A percentile compares a stretch with the other conserved stretches of the same genome.
Evolutionary conservation across 164 flowering plant genomes (phyloP).

Genomic region (Chimonanthus praecox): DNA sequence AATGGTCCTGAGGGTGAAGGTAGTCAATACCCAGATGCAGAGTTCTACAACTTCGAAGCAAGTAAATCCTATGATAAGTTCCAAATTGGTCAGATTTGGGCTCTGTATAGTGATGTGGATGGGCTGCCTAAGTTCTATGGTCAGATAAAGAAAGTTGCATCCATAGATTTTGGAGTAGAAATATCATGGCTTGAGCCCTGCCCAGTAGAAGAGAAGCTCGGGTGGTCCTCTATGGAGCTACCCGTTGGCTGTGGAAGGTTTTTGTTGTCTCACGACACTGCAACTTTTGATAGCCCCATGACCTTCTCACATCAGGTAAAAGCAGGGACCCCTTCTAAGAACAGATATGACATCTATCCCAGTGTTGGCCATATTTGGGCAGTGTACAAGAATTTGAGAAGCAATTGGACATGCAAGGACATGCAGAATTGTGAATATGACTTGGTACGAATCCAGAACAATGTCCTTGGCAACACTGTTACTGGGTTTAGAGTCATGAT

Average conservation of each 20-base stretch:
- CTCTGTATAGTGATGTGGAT: slow-evolving; percentile 57
- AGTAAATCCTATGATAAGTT: slow-evolving; percentile 36
- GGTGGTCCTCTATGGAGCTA: slow-evolving; percentile 38
- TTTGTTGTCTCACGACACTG: slow-evolving; percentile 5
- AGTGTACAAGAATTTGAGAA: slow-evolving; percentile 20
- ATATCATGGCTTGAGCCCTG: slow-evolving; percentile 36
- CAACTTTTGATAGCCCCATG: slow-evolving; percentile 4
- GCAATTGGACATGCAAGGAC: slow-evolving; percentile 22
- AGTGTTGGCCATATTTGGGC: slow-evolving; percentile 67
- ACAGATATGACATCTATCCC: slow-evolving; percentile 41
- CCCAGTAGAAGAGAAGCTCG: slow-evolving; percentile 17
- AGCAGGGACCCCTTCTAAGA: slow-evolving; percentile 17
- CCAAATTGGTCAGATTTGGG: slow-evolving; percentile 62
- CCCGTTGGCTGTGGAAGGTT: slow-evolving; percentile 52
- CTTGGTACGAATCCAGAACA: slow-evolving; percentile 34
- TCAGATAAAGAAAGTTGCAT: slow-evolving; percentile 26
- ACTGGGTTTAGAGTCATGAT: slow-evolving; percentile 12
- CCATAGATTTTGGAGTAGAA: slow-evolving; percentile 18
- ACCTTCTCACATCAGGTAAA: slow-evolving; percentile 45
- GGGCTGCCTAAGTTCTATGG: slow-evolving; percentile 59
- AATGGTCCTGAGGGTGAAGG: not conserved
- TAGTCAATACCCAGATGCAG: slow-evolving; percentile 35
- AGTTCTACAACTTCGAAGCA: slow-evolving; percentile 44
- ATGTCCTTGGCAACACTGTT: not conserved
- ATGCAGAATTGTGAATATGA: slow-evolving; percentile 41